These are phyloP conservation scores for Fusarium gaditjirri DNA, from an alignment of 2,329 filamentous ascomycete genomes.

Conservation along the genomic window DNA sequence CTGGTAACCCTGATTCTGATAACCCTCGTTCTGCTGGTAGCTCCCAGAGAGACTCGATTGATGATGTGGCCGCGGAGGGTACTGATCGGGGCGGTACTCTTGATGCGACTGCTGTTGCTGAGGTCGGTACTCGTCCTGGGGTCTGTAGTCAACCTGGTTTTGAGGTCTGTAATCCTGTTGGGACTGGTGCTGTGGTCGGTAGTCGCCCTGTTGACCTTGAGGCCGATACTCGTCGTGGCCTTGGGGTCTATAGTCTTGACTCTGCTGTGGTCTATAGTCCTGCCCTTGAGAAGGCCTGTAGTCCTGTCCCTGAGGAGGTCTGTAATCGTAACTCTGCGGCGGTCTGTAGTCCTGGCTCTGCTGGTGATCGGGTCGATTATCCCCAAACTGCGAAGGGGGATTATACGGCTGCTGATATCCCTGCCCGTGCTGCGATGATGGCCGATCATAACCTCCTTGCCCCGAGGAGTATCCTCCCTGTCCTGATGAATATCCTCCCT, in stretches of 20 bases:
- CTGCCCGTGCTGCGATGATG: conserved; percentile 29
- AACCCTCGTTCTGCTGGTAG: conserved; percentile 36
- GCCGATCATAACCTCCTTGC: conserved; percentile 12
- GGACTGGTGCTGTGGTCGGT: conserved; percentile 10
- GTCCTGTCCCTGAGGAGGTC: conserved; percentile 8
- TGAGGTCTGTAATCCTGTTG: conserved; percentile 19
- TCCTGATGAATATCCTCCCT: conserved; percentile 22
- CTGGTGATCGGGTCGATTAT: conserved; percentile 30
- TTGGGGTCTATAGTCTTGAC: conserved; percentile 7
- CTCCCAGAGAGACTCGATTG: conserved; percentile 26
- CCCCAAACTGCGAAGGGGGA: conserved; percentile 38
- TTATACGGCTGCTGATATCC: conserved; percentile 43
- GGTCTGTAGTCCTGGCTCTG: conserved; percentile 3
- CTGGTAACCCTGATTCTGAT: conserved; percentile 21
- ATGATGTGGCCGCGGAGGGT: conserved; percentile 20
- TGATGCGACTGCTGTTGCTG: conserved; percentile 29
- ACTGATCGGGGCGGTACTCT: conserved; percentile 41
- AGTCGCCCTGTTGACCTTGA: conserved; percentile 6
- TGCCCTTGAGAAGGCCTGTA: conserved; percentile 6
- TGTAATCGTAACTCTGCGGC: conserved; percentile 28
- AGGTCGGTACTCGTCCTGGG: conserved; percentile 26
- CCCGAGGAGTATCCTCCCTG: background rate
- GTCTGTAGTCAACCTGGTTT: conserved; percentile 11
- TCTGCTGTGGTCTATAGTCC: background rate
- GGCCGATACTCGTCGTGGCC: conserved; percentile 1